phyloP scores from a whole-genome alignment of 2,329 filamentous ascomycete genomes.

The Alternaria solani region DNA sequence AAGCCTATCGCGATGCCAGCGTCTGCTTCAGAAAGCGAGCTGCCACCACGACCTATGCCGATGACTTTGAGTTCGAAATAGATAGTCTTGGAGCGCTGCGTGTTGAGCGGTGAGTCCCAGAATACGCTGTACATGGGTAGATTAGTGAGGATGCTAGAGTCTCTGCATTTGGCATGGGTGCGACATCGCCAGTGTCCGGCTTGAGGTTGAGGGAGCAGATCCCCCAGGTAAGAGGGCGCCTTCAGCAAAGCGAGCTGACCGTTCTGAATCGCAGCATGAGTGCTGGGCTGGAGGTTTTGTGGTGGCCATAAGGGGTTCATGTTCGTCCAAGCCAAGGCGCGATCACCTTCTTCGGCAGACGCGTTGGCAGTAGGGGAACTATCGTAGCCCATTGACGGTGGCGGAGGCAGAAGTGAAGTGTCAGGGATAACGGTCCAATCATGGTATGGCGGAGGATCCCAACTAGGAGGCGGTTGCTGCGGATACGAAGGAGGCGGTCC shows the following conservation, averaged over 20 bases:
- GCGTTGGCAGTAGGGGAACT: conserved; percentile 75
- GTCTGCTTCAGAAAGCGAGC: conserved; percentile 51
- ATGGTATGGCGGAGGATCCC: conserved; percentile 66
- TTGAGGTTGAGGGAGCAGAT: conserved; percentile 57
- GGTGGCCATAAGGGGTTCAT: conserved; percentile 67
- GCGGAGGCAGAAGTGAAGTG: conserved; percentile 75
- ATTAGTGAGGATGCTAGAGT: conserved; percentile 71
- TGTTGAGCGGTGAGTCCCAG: conserved; percentile 65
- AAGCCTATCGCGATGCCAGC: conserved; percentile 74
- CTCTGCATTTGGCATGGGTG: conserved; percentile 56
- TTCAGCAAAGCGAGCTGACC: conserved; percentile 59
- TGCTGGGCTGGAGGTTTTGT: conserved; percentile 58
- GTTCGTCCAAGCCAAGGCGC: conserved; percentile 71
- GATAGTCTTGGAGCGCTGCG: conserved; percentile 62
- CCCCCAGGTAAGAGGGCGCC: conserved; percentile 42
- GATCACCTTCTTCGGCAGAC: conserved; percentile 67
- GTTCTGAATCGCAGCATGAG: conserved; percentile 58
- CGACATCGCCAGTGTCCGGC: conserved; percentile 55
- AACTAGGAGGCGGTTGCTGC: conserved; percentile 46
- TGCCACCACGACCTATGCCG: conserved; percentile 48
- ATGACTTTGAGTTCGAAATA: conserved; percentile 76
- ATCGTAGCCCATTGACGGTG: conserved; percentile 72
- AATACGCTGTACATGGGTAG: conserved; percentile 73
- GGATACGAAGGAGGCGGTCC: conserved; percentile 37
- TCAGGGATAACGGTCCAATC: conserved; percentile 79